phyloP scores from a whole-genome alignment of 2,329 filamentous ascomycete species.

The Cercospora zeina region DNA sequence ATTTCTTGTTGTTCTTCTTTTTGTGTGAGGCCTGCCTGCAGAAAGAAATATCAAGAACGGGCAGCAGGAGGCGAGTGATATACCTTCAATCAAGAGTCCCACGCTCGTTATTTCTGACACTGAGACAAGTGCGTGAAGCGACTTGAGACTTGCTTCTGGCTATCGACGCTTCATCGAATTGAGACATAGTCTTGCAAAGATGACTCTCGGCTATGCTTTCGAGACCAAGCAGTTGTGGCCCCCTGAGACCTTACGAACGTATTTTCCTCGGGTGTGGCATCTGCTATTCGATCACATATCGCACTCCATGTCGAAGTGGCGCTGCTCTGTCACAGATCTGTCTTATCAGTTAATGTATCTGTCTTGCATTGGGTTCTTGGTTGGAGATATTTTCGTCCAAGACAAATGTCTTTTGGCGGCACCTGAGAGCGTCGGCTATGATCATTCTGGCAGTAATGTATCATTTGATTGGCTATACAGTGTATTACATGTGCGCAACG shows the following conservation, averaged over 20 bases:
- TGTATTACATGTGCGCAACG: slow-evolving; percentile 23
- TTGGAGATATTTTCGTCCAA: not conserved
- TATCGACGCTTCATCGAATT: not conserved
- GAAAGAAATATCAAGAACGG: not conserved
- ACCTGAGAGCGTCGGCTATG: not conserved
- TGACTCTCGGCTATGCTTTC: not conserved
- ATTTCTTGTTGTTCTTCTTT: not conserved
- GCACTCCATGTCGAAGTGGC: not conserved
- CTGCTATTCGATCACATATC: not conserved
- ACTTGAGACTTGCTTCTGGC: not conserved
- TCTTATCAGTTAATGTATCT: not conserved
- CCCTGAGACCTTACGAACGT: not conserved
- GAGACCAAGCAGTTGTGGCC: not conserved
- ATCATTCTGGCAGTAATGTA: not conserved
- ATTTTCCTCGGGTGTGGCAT: not conserved
- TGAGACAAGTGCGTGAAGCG: not conserved
- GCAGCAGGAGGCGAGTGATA: not conserved
- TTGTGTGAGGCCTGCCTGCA: not conserved
- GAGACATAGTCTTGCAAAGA: not conserved
- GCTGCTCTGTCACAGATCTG: not conserved
- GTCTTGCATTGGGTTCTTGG: not conserved
- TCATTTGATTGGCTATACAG: not conserved
- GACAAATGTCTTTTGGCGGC: not conserved
- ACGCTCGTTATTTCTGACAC: not conserved
- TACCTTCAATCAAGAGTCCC: not conserved